These are phyloP conservation scores for Pterulicium gracile DNA, from an alignment of 1,284 basidiomycete genomes.

Conservation along the genomic window DNA sequence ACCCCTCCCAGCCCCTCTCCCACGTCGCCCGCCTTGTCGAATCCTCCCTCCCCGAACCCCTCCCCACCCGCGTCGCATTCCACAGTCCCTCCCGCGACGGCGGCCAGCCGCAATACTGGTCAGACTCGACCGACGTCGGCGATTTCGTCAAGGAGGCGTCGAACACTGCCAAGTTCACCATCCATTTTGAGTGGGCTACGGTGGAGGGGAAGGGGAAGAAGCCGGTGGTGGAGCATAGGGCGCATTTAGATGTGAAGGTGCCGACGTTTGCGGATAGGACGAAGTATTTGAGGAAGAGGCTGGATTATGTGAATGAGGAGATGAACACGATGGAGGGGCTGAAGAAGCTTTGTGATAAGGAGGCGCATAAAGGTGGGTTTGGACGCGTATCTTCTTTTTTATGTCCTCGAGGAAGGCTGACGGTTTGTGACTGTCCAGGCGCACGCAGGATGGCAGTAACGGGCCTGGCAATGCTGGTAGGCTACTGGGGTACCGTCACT, in stretches of 20 bases:
- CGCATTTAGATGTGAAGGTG: constrained; percentile 46
- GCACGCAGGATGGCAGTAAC: constrained; percentile 45
- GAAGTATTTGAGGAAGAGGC: constrained; percentile 41
- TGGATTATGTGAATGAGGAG: constrained; percentile 30
- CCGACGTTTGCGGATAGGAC: constrained; percentile 57
- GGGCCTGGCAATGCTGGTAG: constrained; percentile 46
- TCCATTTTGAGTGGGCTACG: constrained; percentile 16
- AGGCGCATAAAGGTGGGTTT: constrained; percentile 35
- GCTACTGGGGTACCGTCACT: constrained; percentile 55
- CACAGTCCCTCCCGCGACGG: constrained; percentile 26
- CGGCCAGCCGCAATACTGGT: constrained; percentile 40
- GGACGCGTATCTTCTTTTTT: not conserved
- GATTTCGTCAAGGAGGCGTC: constrained; percentile 60
- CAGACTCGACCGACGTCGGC: constrained; percentile 54
- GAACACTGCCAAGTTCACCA: constrained; percentile 41
- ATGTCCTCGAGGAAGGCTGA: not conserved
- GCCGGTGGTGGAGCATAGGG: constrained; percentile 14
- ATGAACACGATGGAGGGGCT: constrained; percentile 39
- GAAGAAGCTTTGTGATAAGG: constrained; percentile 42
- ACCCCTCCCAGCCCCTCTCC: constrained; percentile 49
- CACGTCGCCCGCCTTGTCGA: constrained; percentile 43
- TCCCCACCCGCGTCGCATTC: constrained; percentile 32
- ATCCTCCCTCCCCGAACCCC: constrained; percentile 25
- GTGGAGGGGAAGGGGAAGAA: constrained; percentile 4
- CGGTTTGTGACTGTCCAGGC: not conserved